Evolutionary conservation across 2,329 filamentous ascomycete genomes (phyloP).

Genomic region (Lithohypha guttulata): DNA sequence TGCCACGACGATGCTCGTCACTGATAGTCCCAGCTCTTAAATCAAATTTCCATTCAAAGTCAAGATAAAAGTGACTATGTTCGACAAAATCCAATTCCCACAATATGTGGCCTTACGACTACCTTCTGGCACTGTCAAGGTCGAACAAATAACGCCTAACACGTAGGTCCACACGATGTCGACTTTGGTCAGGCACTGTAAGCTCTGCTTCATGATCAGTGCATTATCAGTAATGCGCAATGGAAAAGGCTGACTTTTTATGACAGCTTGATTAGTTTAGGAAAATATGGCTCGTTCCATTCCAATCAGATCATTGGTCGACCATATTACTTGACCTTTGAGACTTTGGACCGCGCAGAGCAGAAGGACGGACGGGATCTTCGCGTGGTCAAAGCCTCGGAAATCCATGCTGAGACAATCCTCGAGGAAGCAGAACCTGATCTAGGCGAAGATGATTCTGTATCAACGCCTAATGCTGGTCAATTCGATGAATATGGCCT

Average conservation of each 20-base stretch:
- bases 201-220: conserved; percentile 21
- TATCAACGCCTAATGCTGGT: conserved; percentile 20
- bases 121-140: conserved; percentile 47
- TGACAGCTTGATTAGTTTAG: conserved; percentile 67
- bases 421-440: conserved; percentile 39
- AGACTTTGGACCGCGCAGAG: conserved; percentile 62
- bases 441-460: conserved; percentile 28
- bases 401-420: conserved; percentile 69
- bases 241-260: not conserved
- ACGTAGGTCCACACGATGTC: conserved; percentile 42
- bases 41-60: too few relatives aligned
- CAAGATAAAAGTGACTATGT: too few relatives aligned
- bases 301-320: conserved; percentile 84
- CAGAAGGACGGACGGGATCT: conserved; percentile 54
- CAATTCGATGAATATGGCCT: conserved; percentile 23
- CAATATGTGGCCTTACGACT: conserved; percentile 45
- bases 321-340: conserved; percentile 84
- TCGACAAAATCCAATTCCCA: conserved; percentile 39
- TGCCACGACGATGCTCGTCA: too few relatives aligned
- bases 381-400: conserved; percentile 66
- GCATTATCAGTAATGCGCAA: conserved; percentile 8
- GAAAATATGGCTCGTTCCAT: conserved; percentile 86
- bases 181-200: conserved; percentile 14
- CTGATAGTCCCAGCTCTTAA: too few relatives aligned
- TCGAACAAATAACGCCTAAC: conserved; percentile 51